These are phyloP conservation scores for Colletotrichum musae DNA, from an alignment of 2,329 filamentous ascomycete species.

Conservation along the genomic window DNA sequence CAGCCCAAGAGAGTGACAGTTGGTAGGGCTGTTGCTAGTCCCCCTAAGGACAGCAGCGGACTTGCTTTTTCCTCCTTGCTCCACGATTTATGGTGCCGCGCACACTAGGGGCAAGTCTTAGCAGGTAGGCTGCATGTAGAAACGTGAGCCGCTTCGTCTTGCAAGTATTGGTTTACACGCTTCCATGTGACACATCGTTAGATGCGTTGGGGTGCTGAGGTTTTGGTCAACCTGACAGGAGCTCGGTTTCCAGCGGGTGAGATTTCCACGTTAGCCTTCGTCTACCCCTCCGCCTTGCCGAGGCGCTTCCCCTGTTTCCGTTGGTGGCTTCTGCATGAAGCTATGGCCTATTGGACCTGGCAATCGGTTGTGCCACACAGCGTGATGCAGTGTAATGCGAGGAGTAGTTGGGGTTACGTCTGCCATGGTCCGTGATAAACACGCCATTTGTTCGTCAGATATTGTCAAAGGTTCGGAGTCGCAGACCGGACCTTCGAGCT, in stretches of 20 bases:
- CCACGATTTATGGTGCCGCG: conserved; percentile 31
- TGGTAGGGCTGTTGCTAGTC: conserved; percentile 24
- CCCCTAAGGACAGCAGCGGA: not conserved
- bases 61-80: conserved; percentile 2
- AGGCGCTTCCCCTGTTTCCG: conserved; percentile 8
- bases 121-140: not conserved
- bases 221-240: not conserved
- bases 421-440: not conserved
- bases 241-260: conserved; percentile 28
- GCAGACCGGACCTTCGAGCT: not conserved
- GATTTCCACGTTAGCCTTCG: conserved; percentile 3
- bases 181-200: not conserved
- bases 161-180: not conserved
- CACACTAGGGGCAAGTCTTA: conserved; percentile 6
- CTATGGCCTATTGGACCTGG: conserved; percentile 31
- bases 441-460: conserved; percentile 18
- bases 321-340: conserved; percentile 32
- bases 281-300: conserved; percentile 5
- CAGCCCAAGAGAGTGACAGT: not conserved
- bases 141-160: conserved; percentile 1
- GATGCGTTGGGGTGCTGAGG: not conserved
- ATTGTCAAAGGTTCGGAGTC: not conserved
- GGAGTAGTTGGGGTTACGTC: conserved; percentile 4
- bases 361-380: conserved; percentile 4
- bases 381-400: conserved; percentile 16